These are phyloP conservation scores for Cryptosporidium andersoni DNA, from an alignment of 169 alveolate genomes.

Conservation along the genomic window DNA sequence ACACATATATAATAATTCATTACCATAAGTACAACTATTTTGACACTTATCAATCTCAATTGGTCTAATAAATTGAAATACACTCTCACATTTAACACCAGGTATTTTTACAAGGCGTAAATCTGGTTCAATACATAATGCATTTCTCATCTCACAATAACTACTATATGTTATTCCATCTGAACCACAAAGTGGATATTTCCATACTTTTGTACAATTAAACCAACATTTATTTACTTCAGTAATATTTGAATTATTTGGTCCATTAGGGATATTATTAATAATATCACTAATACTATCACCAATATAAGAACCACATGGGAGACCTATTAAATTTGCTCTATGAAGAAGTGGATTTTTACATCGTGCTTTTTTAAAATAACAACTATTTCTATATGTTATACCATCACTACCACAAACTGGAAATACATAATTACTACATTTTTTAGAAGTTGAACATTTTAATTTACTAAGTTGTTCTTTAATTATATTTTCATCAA, in stretches of 20 bases:
- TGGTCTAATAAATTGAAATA: constrained; percentile 59
- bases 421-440: constrained; percentile 27
- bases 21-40: constrained; percentile 51
- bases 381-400: constrained; percentile 63
- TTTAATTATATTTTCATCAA: constrained; percentile 36
- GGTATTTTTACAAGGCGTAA: constrained; percentile 62
- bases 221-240: constrained; percentile 29
- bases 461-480: constrained; percentile 35
- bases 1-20: constrained; percentile 42
- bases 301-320: constrained; percentile 41
- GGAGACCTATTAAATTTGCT: constrained; percentile 28
- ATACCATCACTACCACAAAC: constrained; percentile 65
- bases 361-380: constrained; percentile 56
- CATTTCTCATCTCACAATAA: constrained; percentile 69
- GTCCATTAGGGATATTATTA: constrained; percentile 52
- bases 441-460: constrained; percentile 24
- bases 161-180: constrained; percentile 71
- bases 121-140: constrained; percentile 67
- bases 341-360: constrained; percentile 37
- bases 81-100: constrained; percentile 52
- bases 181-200: constrained; percentile 66
- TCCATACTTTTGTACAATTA: constrained; percentile 67
- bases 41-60: constrained; percentile 45
- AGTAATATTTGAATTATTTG: background rate
- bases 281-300: constrained; percentile 35